Conservation (phyloP, 345 rosid genomes). For the Erodium maritimum region DNA sequence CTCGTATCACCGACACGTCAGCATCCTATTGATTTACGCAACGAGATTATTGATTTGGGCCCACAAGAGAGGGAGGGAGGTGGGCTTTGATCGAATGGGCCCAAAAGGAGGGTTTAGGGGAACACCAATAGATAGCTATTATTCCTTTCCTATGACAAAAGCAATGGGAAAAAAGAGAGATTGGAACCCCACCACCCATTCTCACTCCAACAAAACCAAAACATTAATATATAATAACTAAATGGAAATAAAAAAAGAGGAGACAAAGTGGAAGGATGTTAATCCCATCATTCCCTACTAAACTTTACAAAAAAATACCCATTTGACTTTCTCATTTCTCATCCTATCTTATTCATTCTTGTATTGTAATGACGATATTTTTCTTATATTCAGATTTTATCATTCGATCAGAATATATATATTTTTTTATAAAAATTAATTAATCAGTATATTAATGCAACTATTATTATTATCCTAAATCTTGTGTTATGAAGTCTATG, state of each 20-base stretch:
- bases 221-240: conserved; percentile 3
- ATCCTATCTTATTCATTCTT: conserved; percentile 39
- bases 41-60: conserved; percentile 24
- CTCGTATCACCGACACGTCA: conserved; percentile 27
- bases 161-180: conserved; percentile 34
- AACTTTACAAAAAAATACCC: conserved; percentile 32
- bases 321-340: conserved; percentile 45
- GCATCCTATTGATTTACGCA: conserved; percentile 32
- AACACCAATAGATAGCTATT: conserved; percentile 24
- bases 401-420: neutral
- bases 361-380: too few species aligned
- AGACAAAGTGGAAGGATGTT: conserved; percentile 97
- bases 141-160: conserved; percentile 47
- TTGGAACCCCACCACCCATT: conserved; percentile 27
- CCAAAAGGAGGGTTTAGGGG: conserved; percentile 23
- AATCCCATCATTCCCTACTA: conserved; percentile 63
- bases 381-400: too few species aligned
- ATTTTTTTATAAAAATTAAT: too few species aligned
- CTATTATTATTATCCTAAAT: too few species aligned
- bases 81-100: conserved; percentile 32
- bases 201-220: neutral
- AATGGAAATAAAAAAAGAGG: neutral
- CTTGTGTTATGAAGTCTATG: too few species aligned
- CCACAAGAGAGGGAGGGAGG: conserved; percentile 13
- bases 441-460: too few species aligned